These are phyloP conservation scores for Picea mariana DNA, from an alignment of 83 land plant species.

Conservation along the genomic window DNA sequence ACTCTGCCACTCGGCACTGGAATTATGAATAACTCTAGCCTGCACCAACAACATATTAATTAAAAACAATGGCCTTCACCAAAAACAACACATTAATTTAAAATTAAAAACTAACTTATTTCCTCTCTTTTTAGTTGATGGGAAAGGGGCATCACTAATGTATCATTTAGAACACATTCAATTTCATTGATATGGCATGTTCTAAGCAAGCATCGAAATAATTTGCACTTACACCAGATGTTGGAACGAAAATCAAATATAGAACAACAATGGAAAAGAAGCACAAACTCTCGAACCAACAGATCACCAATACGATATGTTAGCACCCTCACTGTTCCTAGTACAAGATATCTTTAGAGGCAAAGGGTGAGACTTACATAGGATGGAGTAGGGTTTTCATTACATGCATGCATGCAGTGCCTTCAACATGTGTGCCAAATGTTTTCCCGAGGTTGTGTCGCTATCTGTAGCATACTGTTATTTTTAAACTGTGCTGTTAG, in stretches of 20 bases:
- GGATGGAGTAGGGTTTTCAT: too few species aligned
- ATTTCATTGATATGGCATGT: not conserved
- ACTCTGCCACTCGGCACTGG: slow-evolving; percentile 71
- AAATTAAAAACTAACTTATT: not conserved
- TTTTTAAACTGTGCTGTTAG: too few species aligned
- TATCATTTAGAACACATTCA: not conserved
- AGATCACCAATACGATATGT: not conserved
- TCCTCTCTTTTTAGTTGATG: not conserved
- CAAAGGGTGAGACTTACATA: too few species aligned
- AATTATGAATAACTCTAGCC: slow-evolving; percentile 71
- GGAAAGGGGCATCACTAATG: not conserved
- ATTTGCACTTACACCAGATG: not conserved
- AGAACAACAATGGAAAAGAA: not conserved
- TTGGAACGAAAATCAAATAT: slow-evolving; percentile 2
- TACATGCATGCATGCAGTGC: too few species aligned
- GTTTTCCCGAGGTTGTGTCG: too few species aligned
- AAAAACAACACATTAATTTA: not conserved
- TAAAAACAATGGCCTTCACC: slow-evolving; percentile 45
- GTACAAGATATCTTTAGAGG: too few species aligned
- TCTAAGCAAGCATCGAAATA: not conserved
- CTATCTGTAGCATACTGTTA: too few species aligned
- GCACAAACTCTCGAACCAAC: not conserved
- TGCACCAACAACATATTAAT: not conserved
- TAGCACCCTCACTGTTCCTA: too few species aligned
- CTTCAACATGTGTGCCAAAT: too few species aligned